Conservation (phyloP, 2,329 filamentous ascomycete species). For the Mollisiaceae sp. region DNA sequence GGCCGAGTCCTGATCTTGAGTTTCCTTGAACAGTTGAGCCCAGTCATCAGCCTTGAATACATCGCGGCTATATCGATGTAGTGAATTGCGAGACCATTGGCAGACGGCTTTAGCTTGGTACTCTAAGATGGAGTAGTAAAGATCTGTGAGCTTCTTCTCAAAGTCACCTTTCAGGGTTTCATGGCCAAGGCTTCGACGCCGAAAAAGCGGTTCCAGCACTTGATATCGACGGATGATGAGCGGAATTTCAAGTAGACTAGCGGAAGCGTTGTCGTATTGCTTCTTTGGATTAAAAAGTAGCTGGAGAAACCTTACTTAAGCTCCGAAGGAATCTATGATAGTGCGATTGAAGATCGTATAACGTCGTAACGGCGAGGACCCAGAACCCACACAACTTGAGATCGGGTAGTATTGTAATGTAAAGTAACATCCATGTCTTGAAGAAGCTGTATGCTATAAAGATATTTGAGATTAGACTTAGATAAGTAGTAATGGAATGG, state of each 20-base stretch:
- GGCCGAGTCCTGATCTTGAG: neutral
- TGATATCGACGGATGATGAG: slow-evolving; percentile 13
- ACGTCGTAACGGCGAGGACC: too few relatives aligned
- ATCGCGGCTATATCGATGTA: slow-evolving; percentile 2
- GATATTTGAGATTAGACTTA: too few relatives aligned
- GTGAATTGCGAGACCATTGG: slow-evolving; percentile 10
- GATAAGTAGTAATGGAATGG: too few relatives aligned
- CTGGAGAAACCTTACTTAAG: neutral
- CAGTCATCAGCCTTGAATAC: slow-evolving; percentile 11
- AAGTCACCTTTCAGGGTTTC: neutral
- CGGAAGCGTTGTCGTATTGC: slow-evolving; percentile 4
- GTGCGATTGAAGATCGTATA: too few relatives aligned
- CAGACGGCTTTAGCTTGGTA: slow-evolving; percentile 6
- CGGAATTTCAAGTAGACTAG: slow-evolving; percentile 1
- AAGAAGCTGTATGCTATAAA: too few relatives aligned
- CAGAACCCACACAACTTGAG: too few relatives aligned
- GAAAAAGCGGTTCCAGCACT: slow-evolving; percentile 5
- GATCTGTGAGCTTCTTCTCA: slow-evolving; percentile 1
- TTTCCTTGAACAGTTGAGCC: neutral
- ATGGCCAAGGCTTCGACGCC: neutral
- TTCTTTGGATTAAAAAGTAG: slow-evolving; percentile 6
- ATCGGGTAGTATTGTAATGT: too few relatives aligned
- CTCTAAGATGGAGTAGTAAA: slow-evolving; percentile 1
- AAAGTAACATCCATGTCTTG: too few relatives aligned
- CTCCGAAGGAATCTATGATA: too few relatives aligned